Base-by-base conservation (phyloP, 2,329 filamentous ascomycete species). In the Verticillium longisporum region DNA sequence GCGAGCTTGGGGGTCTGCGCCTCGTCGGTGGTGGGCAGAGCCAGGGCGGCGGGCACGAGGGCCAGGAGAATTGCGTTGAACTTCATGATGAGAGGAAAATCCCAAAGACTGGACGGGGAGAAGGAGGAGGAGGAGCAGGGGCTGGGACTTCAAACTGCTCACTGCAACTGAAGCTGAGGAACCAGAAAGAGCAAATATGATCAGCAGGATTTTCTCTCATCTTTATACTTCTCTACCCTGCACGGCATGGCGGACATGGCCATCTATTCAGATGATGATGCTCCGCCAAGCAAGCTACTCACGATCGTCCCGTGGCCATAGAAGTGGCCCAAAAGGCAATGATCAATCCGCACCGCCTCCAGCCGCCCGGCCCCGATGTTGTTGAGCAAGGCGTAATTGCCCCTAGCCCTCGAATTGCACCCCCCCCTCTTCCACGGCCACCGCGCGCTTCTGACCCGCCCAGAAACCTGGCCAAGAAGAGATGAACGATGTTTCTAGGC, bases 71-170 rank as follows among this genome's bases (percentile, higher is more conserved):
- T n/a, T n/a, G 62, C 10, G 60, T 41, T 60, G 59, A 73, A 64
- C 70, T 74, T 76, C 74, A 76, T 76, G n/a, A 9, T 50, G 45
- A 50, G 15, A 11, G n/a, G 9, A 6, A 15, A 21, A 9, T 21
- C 45, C 45, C 45, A 50, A 45, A 26, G 45, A 50, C 45, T 50
- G 18, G 18, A 50, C 45, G 7, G 15, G 18, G 38, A 45, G n/a
- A n/a, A 45, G 38, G 38, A 50, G 45, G 41, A 50, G 7, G 41
- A 26, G 41, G 45, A 50, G 9, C 15, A 50, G n/a, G 45, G 18
- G 18, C 34, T 36, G 6, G n/a, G 45, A 50, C 45, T 50, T 21
- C 45, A 13, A 26, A 21, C n/a, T 50, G 45, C 45, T 50, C 9
- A 50, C 1, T 50, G 45, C 45, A 50, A n/a, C 45, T 50, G 45